Conservation (phyloP, 257 asterid genomes). For the Solanum appendiculatum region DNA sequence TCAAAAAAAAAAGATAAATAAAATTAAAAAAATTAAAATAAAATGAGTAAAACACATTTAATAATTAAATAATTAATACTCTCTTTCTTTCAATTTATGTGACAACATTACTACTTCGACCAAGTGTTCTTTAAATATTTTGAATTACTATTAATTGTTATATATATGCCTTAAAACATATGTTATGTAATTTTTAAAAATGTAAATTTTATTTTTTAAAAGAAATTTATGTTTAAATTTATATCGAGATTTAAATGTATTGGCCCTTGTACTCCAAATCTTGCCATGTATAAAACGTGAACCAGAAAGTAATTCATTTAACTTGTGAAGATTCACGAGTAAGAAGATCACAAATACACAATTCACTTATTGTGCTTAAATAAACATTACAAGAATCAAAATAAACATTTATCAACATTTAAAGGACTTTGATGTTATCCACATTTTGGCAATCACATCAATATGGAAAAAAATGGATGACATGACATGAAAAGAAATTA, state of each 20-base stretch:
- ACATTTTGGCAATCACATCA: not conserved
- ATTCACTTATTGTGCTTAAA: not conserved
- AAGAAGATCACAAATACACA: not conserved
- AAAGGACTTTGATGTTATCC: not conserved
- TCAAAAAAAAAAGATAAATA: no score
- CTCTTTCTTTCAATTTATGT: no score
- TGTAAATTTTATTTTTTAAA: not conserved
- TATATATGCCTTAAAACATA: not conserved
- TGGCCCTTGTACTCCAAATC: not conserved
- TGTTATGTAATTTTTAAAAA: not conserved
- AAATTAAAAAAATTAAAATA: no score
- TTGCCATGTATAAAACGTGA: not conserved
- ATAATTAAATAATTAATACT: no score
- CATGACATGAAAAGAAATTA: not conserved
- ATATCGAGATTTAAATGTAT: no score
- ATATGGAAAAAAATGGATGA: not conserved
- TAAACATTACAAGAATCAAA: not conserved
- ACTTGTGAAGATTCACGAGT: not conserved
- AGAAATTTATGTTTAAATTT: not conserved
- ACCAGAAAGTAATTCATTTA: not conserved
- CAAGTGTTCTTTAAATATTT: not conserved
- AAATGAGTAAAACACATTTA: not conserved
- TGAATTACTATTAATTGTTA: not conserved
- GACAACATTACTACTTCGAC: no score
- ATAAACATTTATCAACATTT: not conserved